phyloP scores from a whole-genome alignment of 2,329 filamentous ascomycete genomes.

The Ustulina deusta region DNA sequence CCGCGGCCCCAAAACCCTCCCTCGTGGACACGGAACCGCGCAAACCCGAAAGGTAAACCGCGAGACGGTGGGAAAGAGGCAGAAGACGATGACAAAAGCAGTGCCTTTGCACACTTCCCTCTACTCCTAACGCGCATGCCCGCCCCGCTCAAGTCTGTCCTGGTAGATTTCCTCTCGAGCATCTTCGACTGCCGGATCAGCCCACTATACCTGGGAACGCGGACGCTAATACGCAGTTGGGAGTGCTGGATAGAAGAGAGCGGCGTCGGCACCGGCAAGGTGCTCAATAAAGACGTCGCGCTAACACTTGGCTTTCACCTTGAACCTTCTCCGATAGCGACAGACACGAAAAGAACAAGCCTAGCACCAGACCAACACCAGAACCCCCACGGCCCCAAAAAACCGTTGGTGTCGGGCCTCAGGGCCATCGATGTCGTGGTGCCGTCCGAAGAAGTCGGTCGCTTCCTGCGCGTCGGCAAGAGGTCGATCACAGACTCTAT shows the following conservation, averaged over 20 bases:
- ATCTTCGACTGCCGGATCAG: conserved; percentile 69
- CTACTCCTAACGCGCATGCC: conserved; percentile 69
- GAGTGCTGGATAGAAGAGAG: conserved; percentile 63
- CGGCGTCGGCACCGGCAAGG: conserved; percentile 52
- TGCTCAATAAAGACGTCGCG: conserved; percentile 60
- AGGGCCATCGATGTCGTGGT: conserved; percentile 66
- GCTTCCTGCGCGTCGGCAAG: conserved; percentile 59
- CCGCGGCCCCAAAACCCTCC: conserved; percentile 17
- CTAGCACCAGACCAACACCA: not conserved
- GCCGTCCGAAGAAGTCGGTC: conserved; percentile 59
- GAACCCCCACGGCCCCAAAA: not conserved
- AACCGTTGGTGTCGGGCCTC: conserved; percentile 49
- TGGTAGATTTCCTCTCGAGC: conserved; percentile 64
- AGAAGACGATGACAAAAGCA: not conserved
- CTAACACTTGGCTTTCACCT: conserved; percentile 65
- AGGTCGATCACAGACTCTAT: not conserved
- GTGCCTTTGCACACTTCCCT: conserved; percentile 61
- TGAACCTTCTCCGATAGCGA: conserved; percentile 44
- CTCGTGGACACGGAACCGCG: conserved; percentile 43
- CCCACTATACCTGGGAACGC: conserved; percentile 62
- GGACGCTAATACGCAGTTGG: conserved; percentile 62
- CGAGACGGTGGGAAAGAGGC: not conserved
- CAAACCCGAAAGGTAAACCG: not conserved
- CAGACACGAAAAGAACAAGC: not conserved
- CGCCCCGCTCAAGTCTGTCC: conserved; percentile 60